Base-by-base conservation (phyloP, 2,329 filamentous ascomycete species). In the Cytospora chrysosperma region DNA sequence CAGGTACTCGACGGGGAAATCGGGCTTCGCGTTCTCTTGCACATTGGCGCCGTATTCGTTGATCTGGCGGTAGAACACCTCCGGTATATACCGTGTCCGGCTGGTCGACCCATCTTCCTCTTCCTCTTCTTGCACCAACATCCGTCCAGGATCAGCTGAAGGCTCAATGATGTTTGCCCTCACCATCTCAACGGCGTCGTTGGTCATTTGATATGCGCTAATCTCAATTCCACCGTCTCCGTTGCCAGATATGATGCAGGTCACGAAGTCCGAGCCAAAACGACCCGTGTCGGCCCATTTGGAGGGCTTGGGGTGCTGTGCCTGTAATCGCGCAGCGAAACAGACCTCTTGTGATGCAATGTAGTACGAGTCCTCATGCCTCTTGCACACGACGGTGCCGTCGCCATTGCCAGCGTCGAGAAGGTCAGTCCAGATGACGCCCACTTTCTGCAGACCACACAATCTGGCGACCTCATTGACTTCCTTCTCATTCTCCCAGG, bases 21-120 rank as follows among this genome's bases (percentile, higher is more conserved):
- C 88, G 0, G 95, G 95, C 74, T 97, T 98, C 27, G 95, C 95
- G 70, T 97, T 98, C 76, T 98, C 92, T 74, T 97, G 95, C 9
- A 98, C 95, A 70, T 94, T 97, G 68, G 90, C 92, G 37, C 93
- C 93, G 73, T 99, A 97, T 75, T 99, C 94, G 76, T 99, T 99
- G 76, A 97, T 92, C 69, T 87, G 88, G 66, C 94, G 88, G 79
- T 96, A 99, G 77, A 98, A 99, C 5, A 99, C 94, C 72, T 99
- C 95, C 0, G 95, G 95, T 26, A 99, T 96, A 73, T 99, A 99
- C 70, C 93, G 86, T 27, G 89, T 88, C 62, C 87, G 87, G 74
- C 84, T 89, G 56, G 77, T 81, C 61, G 79, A 86, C 69, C 81
- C 86, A 68, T 93, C 89, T 58, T 93, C 90, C 70, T 97, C 93